These are phyloP conservation scores for Penicillium antarcticum DNA, from an alignment of 495 filamentous ascomycete species.

Conservation along the genomic window DNA sequence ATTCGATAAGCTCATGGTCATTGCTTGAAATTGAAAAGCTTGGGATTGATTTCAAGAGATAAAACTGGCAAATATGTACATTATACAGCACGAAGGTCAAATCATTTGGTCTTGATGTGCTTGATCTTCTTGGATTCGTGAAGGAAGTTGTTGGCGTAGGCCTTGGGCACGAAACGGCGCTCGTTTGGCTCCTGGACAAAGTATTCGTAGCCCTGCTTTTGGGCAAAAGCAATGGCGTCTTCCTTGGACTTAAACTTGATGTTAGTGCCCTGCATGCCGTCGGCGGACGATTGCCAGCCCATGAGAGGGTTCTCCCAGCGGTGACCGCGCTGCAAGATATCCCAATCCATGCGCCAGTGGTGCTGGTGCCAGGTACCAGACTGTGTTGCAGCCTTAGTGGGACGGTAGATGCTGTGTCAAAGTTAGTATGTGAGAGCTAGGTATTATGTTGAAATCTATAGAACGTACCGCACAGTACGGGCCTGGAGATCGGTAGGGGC, in stretches of 20 bases:
- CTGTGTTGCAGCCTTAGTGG: constrained; percentile 88
- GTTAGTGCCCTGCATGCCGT: constrained; percentile 87
- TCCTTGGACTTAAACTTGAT: constrained; percentile 91
- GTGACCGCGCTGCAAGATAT: constrained; percentile 80
- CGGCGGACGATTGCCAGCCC: constrained; percentile 96
- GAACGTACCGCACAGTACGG: constrained; percentile 78
- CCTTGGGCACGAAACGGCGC: constrained; percentile 81
- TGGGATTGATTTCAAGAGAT: constrained; percentile 8
- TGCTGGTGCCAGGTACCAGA: constrained; percentile 79
- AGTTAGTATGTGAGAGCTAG: constrained; percentile 12
- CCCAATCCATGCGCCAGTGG: constrained; percentile 99
- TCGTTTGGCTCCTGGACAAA: constrained; percentile 96
- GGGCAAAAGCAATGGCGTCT: constrained; percentile 89
- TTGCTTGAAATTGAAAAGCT: neutral
- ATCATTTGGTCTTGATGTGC: constrained; percentile 87
- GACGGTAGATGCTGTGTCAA: constrained; percentile 74
- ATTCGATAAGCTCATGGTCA: too few species aligned
- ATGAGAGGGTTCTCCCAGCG: constrained; percentile 98
- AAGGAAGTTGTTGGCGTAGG: constrained; percentile 94
- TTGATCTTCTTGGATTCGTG: constrained; percentile 84
- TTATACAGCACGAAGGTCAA: constrained; percentile 25
- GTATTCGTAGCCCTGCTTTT: constrained; percentile 99
- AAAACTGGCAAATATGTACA: constrained; percentile 43
- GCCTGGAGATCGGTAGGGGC: constrained; percentile 92
- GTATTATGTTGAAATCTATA: neutral